Base-by-base conservation (phyloP, 495 filamentous ascomycete genomes). In the Elaphomyces granulatus region DNA sequence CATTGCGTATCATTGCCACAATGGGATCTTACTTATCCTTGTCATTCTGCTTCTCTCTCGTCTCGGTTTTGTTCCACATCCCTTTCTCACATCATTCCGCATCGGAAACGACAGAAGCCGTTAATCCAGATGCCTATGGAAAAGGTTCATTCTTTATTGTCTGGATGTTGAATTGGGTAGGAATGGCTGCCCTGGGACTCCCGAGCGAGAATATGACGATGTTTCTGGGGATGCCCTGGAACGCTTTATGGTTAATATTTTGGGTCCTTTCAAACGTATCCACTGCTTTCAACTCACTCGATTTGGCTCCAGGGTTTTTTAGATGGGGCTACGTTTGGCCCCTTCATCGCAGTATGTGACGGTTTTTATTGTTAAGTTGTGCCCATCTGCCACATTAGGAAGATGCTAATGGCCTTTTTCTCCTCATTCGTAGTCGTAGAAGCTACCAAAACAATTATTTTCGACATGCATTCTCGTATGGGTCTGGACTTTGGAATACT, bases 181-280 rank as follows among this genome's bases (percentile, higher is more conserved):
- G 80, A 3, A 83, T 84, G 79, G 64, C 63, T 15, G 75, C 76
- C 0, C 49, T 84, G 8, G 78, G 80, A 0, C 58, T 83, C 3
- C 77, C 78, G 0, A 80, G 75, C 43, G 78, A 83, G 62, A 84
- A 83, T 45, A 76, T 79, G 49, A 75, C 71, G 0, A 83, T 83
- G 77, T 46, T 81, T 10, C 50, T 81, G 2, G 78, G 80, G 0
- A 60, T 69, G 40, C 78, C 77, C 0, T 84, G 73, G 72, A 79
- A 74, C 8, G 67, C 75, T 1, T 57, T 81, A 12, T 83, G 79
- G 68, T 52, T 85, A 2, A 80, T 85, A 42, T 83, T 83, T 50
- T 83, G 78, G 80, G 75, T 83, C 19, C 80, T 83, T 37, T 76
- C 72, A 2, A 83, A 83, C 50, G 76, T 82, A 2, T 54, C 67